A percentile compares a stretch with the other conserved stretches of the same genome.
Evolutionary conservation across 169 alveolate genomes (phyloP).

Genomic region (Plasmodium gallinaceum): DNA sequence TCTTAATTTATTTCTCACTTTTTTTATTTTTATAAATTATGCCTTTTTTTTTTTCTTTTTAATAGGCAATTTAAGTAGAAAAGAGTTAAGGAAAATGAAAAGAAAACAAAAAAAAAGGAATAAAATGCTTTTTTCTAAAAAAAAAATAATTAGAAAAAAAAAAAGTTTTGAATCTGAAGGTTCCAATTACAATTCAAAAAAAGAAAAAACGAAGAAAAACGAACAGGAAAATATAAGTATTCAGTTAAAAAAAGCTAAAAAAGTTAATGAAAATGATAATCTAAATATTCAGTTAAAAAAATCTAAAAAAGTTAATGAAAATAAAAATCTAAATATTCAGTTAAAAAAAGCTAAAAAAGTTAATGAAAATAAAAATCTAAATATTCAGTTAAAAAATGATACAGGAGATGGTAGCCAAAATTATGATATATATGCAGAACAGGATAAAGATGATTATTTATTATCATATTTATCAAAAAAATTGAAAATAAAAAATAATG

Average conservation of each 20-base stretch:
- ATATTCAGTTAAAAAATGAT: not conserved
- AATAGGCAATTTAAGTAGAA: constrained; percentile 75
- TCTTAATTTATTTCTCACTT: no score
- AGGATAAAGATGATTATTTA: constrained; percentile 77
- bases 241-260: constrained; percentile 9
- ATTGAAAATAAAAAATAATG: constrained; percentile 35
- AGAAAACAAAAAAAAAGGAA: constrained; percentile 78
- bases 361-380: constrained; percentile 22
- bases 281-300: constrained; percentile 14
- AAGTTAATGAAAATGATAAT: constrained; percentile 6
- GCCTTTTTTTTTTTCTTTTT: not conserved
- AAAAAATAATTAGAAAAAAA: constrained; percentile 28
- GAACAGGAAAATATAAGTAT: constrained; percentile 5
- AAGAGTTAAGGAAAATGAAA: constrained; percentile 77
- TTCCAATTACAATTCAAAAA: constrained; percentile 1
- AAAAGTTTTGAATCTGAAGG: not conserved
- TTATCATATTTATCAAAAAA: constrained; percentile 77
- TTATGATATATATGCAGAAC: constrained; percentile 63
- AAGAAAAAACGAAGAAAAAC: constrained; percentile 2
- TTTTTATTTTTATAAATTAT: no score
- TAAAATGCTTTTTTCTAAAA: constrained; percentile 78
- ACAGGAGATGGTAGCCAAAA: not conserved
- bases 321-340: constrained; percentile 18
- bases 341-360: constrained; percentile 15
- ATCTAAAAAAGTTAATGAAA: constrained; percentile 12